Evolutionary conservation across 1,284 basidiomycete species (phyloP).

Genomic region (Ganoderma resinaceum): DNA sequence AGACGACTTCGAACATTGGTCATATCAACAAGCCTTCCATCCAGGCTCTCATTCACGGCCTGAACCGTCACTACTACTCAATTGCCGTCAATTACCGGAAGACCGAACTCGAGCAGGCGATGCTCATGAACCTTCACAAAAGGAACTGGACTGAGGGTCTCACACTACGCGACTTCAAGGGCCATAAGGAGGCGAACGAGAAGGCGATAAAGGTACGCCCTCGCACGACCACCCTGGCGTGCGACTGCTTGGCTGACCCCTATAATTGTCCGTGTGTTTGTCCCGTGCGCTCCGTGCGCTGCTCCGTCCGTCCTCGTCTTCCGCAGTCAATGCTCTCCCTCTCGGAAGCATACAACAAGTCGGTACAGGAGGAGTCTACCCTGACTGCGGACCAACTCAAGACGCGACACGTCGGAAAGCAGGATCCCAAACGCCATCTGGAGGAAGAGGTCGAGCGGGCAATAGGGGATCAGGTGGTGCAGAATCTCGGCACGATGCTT

Average conservation of each 20-base stretch:
- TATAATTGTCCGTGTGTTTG: constrained; percentile 20
- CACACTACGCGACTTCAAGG: constrained; percentile 87
- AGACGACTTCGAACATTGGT: constrained; percentile 98
- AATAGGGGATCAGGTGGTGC: constrained; percentile 95
- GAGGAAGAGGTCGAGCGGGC: constrained; percentile 97
- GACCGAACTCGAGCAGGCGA: constrained; percentile 96
- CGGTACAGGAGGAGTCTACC: constrained; percentile 95
- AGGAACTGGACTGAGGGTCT: constrained; percentile 97
- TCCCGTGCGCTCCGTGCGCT: constrained; percentile 25
- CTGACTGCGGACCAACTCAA: constrained; percentile 90
- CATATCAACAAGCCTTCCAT: constrained; percentile 99
- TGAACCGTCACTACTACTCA: constrained; percentile 97
- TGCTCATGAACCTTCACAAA: constrained; percentile 98
- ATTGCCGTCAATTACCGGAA: constrained; percentile 97
- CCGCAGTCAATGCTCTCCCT: constrained; percentile 88
- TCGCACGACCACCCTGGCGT: constrained; percentile 29
- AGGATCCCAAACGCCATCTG: constrained; percentile 96
- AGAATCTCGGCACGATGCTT: constrained; percentile 92
- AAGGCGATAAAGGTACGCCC: constrained; percentile 84
- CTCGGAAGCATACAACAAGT: constrained; percentile 94
- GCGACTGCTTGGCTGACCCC: constrained; percentile 25
- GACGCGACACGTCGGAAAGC: constrained; percentile 96
- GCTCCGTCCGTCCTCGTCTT: constrained; percentile 5
- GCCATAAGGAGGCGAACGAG: constrained; percentile 87
- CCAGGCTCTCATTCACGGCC: constrained; percentile 94